Percentiles rank a stretch among this genome's conserved stretches.
Evolutionary conservation across 1,284 basidiomycete genomes (phyloP).

Genomic region (Gastroboletus turbinatus): DNA sequence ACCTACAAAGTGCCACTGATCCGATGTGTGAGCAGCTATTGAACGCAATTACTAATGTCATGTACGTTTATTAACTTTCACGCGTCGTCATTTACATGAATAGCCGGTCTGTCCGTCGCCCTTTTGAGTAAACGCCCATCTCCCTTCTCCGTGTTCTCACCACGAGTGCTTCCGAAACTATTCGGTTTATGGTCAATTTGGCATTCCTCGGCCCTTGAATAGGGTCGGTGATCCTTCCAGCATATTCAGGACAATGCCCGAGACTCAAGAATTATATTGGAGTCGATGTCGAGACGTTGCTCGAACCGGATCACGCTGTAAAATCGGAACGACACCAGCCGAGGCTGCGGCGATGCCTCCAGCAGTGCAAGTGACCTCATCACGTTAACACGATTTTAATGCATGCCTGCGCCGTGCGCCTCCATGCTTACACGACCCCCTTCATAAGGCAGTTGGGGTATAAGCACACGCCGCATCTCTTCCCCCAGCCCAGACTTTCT

Average conservation of each 20-base stretch:
- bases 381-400: constrained; percentile 31
- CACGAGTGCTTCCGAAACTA: constrained; percentile 5
- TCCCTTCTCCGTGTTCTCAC: not conserved
- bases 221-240: constrained; percentile 1
- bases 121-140: constrained; percentile 11
- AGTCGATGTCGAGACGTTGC: constrained; percentile 1
- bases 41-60: constrained; percentile 2
- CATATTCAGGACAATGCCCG: constrained; percentile 4
- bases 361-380: constrained; percentile 32
- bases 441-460: constrained; percentile 26
- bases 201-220: constrained; percentile 1
- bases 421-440: constrained; percentile 15
- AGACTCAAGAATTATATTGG: not conserved
- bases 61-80: constrained; percentile 1
- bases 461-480: constrained; percentile 9
- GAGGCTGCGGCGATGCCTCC: constrained; percentile 23
- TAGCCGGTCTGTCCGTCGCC: constrained; percentile 9
- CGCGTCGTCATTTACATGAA: not conserved
- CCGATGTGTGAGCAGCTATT: constrained; percentile 3
- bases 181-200: not conserved
- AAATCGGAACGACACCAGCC: constrained; percentile 11
- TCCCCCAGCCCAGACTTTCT: not conserved
- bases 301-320: constrained; percentile 13
- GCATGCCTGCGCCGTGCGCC: constrained; percentile 28
- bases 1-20: not conserved